Conservation (phyloP, 306 rosid species). For the Comarum palustre region DNA sequence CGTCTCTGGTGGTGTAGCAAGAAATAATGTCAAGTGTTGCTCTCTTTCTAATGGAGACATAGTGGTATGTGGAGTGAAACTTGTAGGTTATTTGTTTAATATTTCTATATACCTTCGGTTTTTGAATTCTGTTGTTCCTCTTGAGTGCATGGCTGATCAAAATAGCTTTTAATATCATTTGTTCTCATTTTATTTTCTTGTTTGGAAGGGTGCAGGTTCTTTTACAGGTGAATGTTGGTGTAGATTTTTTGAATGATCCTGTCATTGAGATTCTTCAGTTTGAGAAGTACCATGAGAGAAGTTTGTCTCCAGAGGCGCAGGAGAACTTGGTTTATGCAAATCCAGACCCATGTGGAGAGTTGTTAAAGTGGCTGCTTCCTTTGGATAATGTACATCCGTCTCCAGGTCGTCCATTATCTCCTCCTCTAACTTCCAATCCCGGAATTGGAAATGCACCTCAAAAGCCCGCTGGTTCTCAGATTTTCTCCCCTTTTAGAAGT, state of each 20-base stretch:
- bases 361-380: constrained; percentile 89
- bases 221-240: constrained; percentile 80
- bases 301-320: constrained; percentile 36
- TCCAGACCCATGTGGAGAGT: constrained; percentile 70
- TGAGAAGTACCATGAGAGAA: constrained; percentile 63
- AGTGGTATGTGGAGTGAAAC: constrained; percentile 71
- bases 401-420: constrained; percentile 50
- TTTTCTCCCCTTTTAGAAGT: constrained; percentile 78
- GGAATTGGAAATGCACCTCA: constrained; percentile 59
- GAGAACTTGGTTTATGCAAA: constrained; percentile 36
- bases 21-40: constrained; percentile 71
- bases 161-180: constrained; percentile 31
- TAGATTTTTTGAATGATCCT: constrained; percentile 66
- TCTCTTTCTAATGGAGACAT: constrained; percentile 86
- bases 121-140: constrained; percentile 23
- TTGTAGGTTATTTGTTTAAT: constrained; percentile 17
- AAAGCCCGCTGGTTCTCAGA: constrained; percentile 62
- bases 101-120: not conserved
- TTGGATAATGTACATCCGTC: constrained; percentile 62
- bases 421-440: constrained; percentile 51
- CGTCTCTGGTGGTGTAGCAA: constrained; percentile 73
- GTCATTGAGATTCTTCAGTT: constrained; percentile 92
- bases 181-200: constrained; percentile 56
- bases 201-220: constrained; percentile 94
- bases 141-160: constrained; percentile 20